A percentile compares a stretch with the other conserved stretches of the same genome.
These are phyloP conservation scores for Solanum aculeatissimum DNA, from an alignment of 305 asterid species.

Conservation along the genomic window DNA sequence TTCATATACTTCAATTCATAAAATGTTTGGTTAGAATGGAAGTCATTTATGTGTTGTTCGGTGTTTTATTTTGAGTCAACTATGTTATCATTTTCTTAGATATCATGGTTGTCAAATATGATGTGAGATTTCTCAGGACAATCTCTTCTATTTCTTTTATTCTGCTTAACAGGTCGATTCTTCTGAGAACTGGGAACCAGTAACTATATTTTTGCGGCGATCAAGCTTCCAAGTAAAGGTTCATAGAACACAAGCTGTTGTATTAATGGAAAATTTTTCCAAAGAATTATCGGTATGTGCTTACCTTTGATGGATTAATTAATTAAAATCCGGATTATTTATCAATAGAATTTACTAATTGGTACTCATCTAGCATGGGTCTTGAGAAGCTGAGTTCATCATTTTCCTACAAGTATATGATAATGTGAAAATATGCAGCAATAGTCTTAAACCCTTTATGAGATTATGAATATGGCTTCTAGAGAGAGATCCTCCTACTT, in stretches of 20 bases:
- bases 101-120: background rate
- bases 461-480: background rate
- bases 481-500: background rate
- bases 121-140: background rate
- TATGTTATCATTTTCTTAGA: background rate
- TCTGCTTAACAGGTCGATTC: constrained; percentile 51
- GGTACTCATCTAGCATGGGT: background rate
- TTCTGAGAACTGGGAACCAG: constrained; percentile 81
- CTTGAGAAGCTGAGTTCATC: background rate
- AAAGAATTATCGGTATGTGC: constrained; percentile 69
- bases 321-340: background rate
- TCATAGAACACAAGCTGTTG: constrained; percentile 47
- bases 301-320: background rate
- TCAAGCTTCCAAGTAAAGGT: constrained; percentile 70
- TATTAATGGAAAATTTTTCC: constrained; percentile 57
- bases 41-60: background rate
- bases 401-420: background rate
- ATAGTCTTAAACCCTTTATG: background rate
- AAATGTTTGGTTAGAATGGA: background rate
- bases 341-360: background rate
- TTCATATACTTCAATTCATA: background rate
- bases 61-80: background rate
- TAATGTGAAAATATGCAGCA: background rate
- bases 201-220: constrained; percentile 47
- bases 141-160: background rate